These are phyloP conservation scores for Monosporascus sp. DNA, from an alignment of 2,329 filamentous ascomycete genomes.

Conservation along the genomic window DNA sequence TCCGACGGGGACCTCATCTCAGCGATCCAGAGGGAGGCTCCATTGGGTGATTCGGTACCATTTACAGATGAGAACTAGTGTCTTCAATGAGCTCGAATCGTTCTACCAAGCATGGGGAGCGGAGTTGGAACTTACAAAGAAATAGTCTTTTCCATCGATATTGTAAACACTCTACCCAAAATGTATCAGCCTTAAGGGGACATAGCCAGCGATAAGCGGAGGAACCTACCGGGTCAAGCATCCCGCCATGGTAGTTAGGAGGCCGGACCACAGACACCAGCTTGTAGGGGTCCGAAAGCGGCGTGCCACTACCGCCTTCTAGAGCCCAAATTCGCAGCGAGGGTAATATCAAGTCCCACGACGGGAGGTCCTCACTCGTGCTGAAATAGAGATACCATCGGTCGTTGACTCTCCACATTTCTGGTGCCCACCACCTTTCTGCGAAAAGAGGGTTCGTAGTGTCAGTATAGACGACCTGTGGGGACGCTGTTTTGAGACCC, in stretches of 20 bases:
- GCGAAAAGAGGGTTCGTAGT: slow-evolving; percentile 5
- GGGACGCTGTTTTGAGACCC: slow-evolving; percentile 10
- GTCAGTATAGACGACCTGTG: slow-evolving; percentile 8
- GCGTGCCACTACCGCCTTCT: slow-evolving; percentile 6
- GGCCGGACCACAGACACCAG: slow-evolving; percentile 9
- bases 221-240: slow-evolving; percentile 8
- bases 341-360: slow-evolving; percentile 12
- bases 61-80: slow-evolving; percentile 10
- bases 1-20: slow-evolving; percentile 8
- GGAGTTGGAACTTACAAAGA: not conserved
- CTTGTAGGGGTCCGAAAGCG: slow-evolving; percentile 5
- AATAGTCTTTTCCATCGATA: slow-evolving; percentile 1
- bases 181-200: not conserved
- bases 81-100: too few relatives aligned
- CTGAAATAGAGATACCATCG: slow-evolving; percentile 17
- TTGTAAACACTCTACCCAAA: not conserved
- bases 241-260: slow-evolving; percentile 8
- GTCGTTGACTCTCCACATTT: slow-evolving; percentile 11
- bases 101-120: not conserved
- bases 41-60: slow-evolving; percentile 9
- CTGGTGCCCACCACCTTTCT: slow-evolving; percentile 15
- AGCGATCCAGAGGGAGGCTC: slow-evolving; percentile 15
- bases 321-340: slow-evolving; percentile 10
- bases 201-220: not conserved
- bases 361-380: slow-evolving; percentile 7